A percentile compares a stretch with the other conserved stretches of the same genome.
Conservation (phyloP, 2,329 filamentous ascomycete species). For the Arthrobotrys entomopaga region DNA sequence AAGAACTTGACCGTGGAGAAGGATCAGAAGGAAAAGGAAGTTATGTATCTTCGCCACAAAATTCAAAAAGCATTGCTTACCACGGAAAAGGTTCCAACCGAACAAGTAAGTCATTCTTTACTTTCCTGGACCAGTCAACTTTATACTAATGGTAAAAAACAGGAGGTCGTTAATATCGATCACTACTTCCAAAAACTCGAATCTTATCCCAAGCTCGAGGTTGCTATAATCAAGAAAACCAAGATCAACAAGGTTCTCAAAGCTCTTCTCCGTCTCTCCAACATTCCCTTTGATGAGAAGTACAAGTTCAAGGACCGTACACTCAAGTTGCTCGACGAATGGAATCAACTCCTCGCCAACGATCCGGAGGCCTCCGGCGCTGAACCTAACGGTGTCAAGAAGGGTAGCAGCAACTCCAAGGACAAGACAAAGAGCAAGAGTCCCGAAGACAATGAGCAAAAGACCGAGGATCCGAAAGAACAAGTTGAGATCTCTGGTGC, state of each 20-base stretch:
- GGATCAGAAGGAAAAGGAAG: slow-evolving; percentile 73
- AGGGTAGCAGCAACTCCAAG: slow-evolving; percentile 60
- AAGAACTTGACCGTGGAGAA: slow-evolving; percentile 67
- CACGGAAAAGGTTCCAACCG: slow-evolving; percentile 83
- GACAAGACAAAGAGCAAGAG: slow-evolving; percentile 48
- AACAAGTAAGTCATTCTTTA: slow-evolving; percentile 66
- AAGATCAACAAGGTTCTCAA: slow-evolving; percentile 99
- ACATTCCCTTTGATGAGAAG: slow-evolving; percentile 87
- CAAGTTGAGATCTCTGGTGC: slow-evolving; percentile 50
- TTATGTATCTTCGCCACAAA: slow-evolving; percentile 93
- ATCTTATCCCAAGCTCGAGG: slow-evolving; percentile 80
- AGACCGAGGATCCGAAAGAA: slow-evolving; percentile 54
- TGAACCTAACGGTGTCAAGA: slow-evolving; percentile 57
- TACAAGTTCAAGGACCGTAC: slow-evolving; percentile 89
- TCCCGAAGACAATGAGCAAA: slow-evolving; percentile 59
- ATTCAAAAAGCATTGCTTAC: slow-evolving; percentile 93
- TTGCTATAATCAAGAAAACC: slow-evolving; percentile 84
- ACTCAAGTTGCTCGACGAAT: slow-evolving; percentile 80
- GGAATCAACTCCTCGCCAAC: slow-evolving; percentile 81
- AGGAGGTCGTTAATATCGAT: slow-evolving; percentile 62
- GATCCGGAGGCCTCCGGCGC: slow-evolving; percentile 61
- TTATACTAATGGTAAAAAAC: slow-evolving; percentile 16
- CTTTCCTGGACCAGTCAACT: slow-evolving; percentile 60
- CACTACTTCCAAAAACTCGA: slow-evolving; percentile 75
- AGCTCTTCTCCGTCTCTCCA: slow-evolving; percentile 85